These are phyloP conservation scores for Kazachstania sp. DNA, from an alignment of 1,139 yeast genomes.

Conservation along the genomic window DNA sequence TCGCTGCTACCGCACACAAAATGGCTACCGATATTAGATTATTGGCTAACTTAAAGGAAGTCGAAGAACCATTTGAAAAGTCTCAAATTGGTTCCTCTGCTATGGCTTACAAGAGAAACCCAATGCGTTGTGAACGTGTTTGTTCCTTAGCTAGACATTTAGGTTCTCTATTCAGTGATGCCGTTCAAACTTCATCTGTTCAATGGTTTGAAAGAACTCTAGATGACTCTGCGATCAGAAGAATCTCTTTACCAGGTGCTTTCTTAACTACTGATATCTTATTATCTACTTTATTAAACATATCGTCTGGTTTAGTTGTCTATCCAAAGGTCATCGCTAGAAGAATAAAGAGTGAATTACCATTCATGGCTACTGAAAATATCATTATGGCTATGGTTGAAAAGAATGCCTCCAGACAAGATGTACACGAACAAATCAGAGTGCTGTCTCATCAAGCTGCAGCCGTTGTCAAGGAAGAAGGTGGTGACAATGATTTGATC, in stretches of 20 bases:
- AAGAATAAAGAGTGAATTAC: conserved; percentile 88
- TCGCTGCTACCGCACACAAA: conserved; percentile 96
- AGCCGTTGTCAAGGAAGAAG: conserved; percentile 94
- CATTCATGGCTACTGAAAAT: conserved; percentile 99
- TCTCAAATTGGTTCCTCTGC: conserved; percentile 97
- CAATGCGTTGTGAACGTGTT: conserved; percentile 98
- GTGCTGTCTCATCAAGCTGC: conserved; percentile 96
- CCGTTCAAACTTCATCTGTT: conserved; percentile 92
- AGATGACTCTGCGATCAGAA: conserved; percentile 96
- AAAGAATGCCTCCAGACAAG: conserved; percentile 96
- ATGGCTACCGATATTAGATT: conserved; percentile 95
- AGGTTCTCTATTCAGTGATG: conserved; percentile 85
- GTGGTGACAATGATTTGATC: conserved; percentile 95
- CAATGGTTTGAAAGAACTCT: conserved; percentile 99
- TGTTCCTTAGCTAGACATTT: conserved; percentile 94
- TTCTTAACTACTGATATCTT: conserved; percentile 93
- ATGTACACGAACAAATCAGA: conserved; percentile 95
- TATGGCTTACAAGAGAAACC: conserved; percentile 99
- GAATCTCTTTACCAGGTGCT: conserved; percentile 94
- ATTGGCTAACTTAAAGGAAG: conserved; percentile 91
- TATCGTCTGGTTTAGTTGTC: conserved; percentile 90
- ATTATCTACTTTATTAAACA: conserved; percentile 80
- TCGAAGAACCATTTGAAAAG: conserved; percentile 97
- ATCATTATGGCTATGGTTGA: conserved; percentile 99
- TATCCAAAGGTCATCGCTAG: conserved; percentile 98